phyloP scores from a whole-genome alignment of 768 basidiomycete genomes.

The Suillus lakei region DNA sequence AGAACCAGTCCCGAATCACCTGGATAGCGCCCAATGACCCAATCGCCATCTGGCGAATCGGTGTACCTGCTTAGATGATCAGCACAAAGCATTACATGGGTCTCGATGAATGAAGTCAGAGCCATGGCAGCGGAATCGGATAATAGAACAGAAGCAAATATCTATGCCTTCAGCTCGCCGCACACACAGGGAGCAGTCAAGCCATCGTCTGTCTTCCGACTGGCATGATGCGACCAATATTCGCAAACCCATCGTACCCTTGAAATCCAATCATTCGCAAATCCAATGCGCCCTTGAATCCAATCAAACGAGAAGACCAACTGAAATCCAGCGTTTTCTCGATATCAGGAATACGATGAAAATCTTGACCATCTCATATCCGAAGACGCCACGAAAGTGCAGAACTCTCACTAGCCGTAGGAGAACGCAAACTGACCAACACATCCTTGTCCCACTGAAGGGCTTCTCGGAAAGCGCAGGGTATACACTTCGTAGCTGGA shows the following conservation, averaged over 20 bases:
- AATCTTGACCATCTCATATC: background rate
- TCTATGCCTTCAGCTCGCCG: background rate
- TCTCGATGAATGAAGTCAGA: background rate
- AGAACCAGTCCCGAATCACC: constrained; percentile 64
- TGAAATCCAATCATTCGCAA: background rate
- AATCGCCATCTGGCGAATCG: constrained; percentile 85
- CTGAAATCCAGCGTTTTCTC: background rate
- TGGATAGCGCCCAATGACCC: constrained; percentile 83
- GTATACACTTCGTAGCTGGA: constrained; percentile 60
- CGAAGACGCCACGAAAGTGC: background rate
- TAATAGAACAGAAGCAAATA: background rate
- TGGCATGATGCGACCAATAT: background rate
- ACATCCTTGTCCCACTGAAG: constrained; percentile 76
- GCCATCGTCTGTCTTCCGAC: background rate
- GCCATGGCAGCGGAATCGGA: background rate
- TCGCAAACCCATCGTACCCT: background rate
- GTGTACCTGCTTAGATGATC: constrained; percentile 67
- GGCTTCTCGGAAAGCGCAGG: constrained; percentile 79
- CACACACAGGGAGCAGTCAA: background rate
- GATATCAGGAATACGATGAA: background rate
- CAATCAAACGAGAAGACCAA: background rate
- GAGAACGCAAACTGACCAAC: constrained; percentile 64
- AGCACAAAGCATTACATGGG: background rate
- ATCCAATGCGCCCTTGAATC: background rate
- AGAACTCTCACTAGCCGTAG: background rate